Conservation (phyloP, 2,329 filamentous ascomycete genomes). For the Microcera coccophila region DNA sequence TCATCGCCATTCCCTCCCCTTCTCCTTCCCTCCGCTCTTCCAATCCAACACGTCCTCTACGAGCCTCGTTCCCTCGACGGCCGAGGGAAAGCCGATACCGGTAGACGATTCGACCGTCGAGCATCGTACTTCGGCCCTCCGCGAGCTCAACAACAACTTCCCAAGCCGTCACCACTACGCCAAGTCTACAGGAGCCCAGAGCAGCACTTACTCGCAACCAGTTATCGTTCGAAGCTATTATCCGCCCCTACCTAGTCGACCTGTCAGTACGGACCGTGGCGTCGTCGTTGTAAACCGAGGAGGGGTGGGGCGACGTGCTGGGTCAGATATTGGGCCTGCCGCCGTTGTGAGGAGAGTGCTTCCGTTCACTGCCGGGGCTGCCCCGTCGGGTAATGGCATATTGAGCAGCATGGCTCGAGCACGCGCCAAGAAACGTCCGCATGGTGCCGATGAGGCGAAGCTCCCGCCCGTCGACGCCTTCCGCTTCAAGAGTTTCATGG, state of each 20-base stretch:
- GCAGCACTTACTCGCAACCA: conserved; percentile 60
- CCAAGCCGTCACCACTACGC: conserved; percentile 55
- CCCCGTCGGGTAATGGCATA: conserved; percentile 37
- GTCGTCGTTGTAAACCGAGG: conserved; percentile 29
- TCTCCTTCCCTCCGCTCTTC: conserved; percentile 47
- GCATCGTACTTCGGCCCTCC: conserved; percentile 56
- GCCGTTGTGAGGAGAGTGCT: conserved; percentile 29
- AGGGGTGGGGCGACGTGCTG: conserved; percentile 20
- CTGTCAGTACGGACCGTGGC: conserved; percentile 28
- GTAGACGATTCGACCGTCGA: conserved; percentile 54
- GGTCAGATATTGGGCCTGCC: conserved; percentile 28
- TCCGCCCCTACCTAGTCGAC: conserved; percentile 38
- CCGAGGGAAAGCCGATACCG: conserved; percentile 52
- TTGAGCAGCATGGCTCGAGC: conserved; percentile 43
- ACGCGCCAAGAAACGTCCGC: conserved; percentile 36
- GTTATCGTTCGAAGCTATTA: conserved; percentile 63
- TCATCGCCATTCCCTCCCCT: conserved; percentile 40
- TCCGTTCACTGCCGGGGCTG: conserved; percentile 31
- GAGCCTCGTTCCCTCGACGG: conserved; percentile 51
- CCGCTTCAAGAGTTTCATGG: conserved; percentile 62
- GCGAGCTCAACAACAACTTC: conserved; percentile 56
- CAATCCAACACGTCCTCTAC: conserved; percentile 50
- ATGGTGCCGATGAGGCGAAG: conserved; percentile 38
- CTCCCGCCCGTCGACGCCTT: conserved; percentile 61
- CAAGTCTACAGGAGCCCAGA: conserved; percentile 53